Base-by-base conservation (phyloP, 1,284 basidiomycete genomes). In the Psilocybe mexicana region DNA sequence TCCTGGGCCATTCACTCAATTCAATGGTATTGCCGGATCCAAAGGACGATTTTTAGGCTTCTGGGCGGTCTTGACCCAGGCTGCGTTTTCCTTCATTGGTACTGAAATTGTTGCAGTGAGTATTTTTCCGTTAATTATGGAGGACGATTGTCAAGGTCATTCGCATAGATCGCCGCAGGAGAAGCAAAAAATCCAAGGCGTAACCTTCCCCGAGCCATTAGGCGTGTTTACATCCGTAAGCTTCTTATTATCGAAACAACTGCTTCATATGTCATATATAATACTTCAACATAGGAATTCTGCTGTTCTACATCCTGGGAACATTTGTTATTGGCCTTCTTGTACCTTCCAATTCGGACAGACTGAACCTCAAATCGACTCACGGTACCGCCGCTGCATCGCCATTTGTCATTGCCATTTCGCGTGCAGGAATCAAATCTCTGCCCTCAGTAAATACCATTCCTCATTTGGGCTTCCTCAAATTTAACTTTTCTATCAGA, bases 51-150 rank as follows among this genome's bases (percentile, higher is more conserved):
- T 92, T 75, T 74, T 91, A 51, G 85, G 86, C 46, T 87, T 81
- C 77, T 81, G 85, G 83, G 80, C 84, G 26, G 86, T 87, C 36
- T 76, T 87, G 74, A 82, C 84, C 1, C 85, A 89, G 65, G 92
- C 92, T 7, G 91, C 91, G 1, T 95, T 95, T 78, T 90, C 88
- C 10, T 94, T 87, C 77, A 78, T 79, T 57, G 79, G 79, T 50
- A 93, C 92, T 7, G 94, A 96, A 72, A 90, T 95, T 61, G 90
- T 95, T 43, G 93, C 92, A 38, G 87, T 94, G 72, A 81, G 87
- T 51, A 46, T 43, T 58, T 46, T 55, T 26, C 25, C 10, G 8
- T 35, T 11, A 25, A 28, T 12, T 28, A 18, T 18, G 14, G 23
- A 23, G 3, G 12, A 43, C 30, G 14, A 0, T 26, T 23, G 10